Evolutionary conservation across 2,329 filamentous ascomycete genomes (phyloP).

Genomic region (Pseudogymnoascus pannorum): DNA sequence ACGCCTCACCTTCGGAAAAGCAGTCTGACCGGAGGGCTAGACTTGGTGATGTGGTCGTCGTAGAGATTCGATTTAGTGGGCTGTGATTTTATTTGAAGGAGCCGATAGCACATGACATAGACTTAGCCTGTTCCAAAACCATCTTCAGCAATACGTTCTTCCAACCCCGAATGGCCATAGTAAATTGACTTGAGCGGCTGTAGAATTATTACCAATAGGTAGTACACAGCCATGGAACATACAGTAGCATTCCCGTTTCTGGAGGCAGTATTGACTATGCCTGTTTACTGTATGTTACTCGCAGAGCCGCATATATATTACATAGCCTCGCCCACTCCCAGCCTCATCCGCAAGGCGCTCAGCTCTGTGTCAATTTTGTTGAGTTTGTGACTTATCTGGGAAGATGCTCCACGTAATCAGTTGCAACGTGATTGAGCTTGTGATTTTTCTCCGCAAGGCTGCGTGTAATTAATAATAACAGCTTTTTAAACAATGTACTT

Average conservation of each 20-base stretch:
- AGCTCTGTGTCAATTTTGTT: too few species aligned
- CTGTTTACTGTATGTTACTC: neutral
- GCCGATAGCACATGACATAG: neutral
- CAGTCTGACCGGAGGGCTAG: neutral
- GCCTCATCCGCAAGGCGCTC: neutral
- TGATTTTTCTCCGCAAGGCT: neutral
- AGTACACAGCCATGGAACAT: neutral
- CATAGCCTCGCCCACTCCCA: neutral
- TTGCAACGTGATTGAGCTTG: neutral
- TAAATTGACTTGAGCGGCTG: neutral
- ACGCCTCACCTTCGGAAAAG: too few species aligned
- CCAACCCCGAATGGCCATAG: neutral
- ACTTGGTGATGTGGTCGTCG: neutral
- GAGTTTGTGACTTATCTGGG: neutral
- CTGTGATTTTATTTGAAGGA: neutral
- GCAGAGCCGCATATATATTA: neutral
- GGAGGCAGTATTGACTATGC: neutral
- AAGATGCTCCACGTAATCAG: neutral
- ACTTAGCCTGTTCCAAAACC: neutral
- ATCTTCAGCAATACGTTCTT: neutral
- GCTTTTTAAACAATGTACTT: neutral
- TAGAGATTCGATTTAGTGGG: neutral
- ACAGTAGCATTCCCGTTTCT: neutral
- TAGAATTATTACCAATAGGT: neutral
- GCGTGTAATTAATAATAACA: neutral